These are phyloP conservation scores for Coix lacrymajobi DNA, from an alignment of 176 grass and related monocot genomes.

Conservation along the genomic window DNA sequence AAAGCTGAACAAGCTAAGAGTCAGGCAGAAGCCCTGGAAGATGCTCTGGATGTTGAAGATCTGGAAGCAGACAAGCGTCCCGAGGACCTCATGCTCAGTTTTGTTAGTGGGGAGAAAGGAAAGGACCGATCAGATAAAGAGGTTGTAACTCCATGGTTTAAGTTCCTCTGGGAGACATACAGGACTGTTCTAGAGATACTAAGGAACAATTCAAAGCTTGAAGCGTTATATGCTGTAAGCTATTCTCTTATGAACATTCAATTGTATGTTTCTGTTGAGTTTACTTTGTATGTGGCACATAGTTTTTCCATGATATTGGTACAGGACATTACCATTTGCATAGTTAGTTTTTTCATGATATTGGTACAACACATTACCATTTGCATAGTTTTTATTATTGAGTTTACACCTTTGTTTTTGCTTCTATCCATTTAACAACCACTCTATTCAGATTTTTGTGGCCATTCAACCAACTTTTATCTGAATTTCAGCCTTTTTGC, in stretches of 20 bases:
- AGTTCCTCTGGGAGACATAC: constrained; percentile 97
- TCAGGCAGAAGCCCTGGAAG: constrained; percentile 78
- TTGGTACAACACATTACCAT: not conserved
- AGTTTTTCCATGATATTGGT: not conserved
- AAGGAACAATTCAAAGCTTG: constrained; percentile 95
- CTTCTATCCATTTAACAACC: not conserved
- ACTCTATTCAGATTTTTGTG: not conserved
- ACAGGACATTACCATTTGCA: not conserved
- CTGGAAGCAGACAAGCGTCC: constrained; percentile 92
- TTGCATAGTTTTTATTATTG: not conserved
- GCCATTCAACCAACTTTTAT: not conserved
- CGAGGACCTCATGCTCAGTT: constrained; percentile 96
- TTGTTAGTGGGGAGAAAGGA: constrained; percentile 93
- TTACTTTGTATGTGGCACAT: constrained; percentile 3
- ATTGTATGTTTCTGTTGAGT: not conserved
- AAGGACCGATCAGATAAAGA: constrained; percentile 94
- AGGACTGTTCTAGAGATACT: constrained; percentile 91
- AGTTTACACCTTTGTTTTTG: not conserved
- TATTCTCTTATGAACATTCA: not conserved
- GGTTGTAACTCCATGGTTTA: constrained; percentile 93
- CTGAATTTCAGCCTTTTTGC: not conserved
- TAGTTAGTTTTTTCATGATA: too few species aligned
- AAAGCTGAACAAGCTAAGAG: constrained; percentile 75
- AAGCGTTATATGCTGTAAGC: constrained; percentile 89
- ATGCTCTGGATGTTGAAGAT: constrained; percentile 95